Evolutionary conservation across 192 early-diverging fungal genomes (phyloP).

Genomic region (Diversispora eburnea): DNA sequence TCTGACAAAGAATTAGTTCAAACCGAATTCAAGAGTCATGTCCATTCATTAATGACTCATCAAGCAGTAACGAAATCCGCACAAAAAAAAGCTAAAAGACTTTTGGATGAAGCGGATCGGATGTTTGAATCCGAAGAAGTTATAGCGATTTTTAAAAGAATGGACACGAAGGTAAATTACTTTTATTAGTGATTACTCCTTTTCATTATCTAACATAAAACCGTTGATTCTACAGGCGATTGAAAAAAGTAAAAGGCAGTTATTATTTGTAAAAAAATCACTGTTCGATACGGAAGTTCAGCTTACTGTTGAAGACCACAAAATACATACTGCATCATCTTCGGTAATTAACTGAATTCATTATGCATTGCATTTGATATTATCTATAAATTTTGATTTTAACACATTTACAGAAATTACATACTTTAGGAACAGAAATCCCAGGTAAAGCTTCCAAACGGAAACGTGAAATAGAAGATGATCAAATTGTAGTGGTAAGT

Average conservation of each 20-base stretch:
- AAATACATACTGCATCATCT: slow-evolving; percentile 1
- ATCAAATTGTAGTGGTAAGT: slow-evolving; percentile 14
- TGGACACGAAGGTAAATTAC: slow-evolving; percentile 11
- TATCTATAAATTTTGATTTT: too few species aligned
- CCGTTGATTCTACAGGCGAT: slow-evolving; percentile 10
- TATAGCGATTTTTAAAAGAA: not conserved
- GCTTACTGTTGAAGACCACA: slow-evolving; percentile 4
- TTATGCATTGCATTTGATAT: too few species aligned
- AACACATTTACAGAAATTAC: slow-evolving; percentile 2
- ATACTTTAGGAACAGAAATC: not conserved
- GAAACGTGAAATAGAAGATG: slow-evolving; percentile 2
- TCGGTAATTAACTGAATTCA: slow-evolving; percentile 2
- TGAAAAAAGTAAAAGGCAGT: not conserved
- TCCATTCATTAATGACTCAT: too few species aligned
- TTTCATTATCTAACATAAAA: slow-evolving; percentile 6
- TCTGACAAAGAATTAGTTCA: too few species aligned
- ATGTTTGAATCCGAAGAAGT: slow-evolving; percentile 1
- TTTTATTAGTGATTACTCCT: not conserved
- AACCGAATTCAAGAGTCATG: too few species aligned
- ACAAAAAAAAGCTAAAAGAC: too few species aligned
- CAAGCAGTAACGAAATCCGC: too few species aligned
- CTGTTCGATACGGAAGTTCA: slow-evolving; percentile 16
- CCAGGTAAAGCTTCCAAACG: slow-evolving; percentile 1
- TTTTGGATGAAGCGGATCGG: too few species aligned
- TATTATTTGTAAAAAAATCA: slow-evolving; percentile 1